These are phyloP conservation scores for Aspergillus proliferans DNA, from an alignment of 2,329 filamentous ascomycete species.

Conservation along the genomic window DNA sequence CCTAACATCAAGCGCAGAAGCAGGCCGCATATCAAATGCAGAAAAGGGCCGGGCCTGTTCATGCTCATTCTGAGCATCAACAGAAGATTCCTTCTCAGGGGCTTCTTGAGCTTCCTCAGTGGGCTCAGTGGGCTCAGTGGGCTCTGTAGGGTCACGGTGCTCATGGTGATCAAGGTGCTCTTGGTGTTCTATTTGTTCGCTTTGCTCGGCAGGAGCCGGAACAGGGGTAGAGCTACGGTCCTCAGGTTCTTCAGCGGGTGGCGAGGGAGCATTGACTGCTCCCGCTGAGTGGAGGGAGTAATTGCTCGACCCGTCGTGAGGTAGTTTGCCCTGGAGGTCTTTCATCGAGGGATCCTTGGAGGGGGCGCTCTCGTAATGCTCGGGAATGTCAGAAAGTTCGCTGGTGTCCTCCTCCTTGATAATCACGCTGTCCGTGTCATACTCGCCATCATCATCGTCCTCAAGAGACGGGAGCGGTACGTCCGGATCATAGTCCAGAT, in stretches of 20 bases:
- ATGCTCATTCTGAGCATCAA: slow-evolving; percentile 12
- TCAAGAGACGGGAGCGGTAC: slow-evolving; percentile 85
- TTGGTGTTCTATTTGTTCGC: slow-evolving; percentile 4
- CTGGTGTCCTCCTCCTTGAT: slow-evolving; percentile 61
- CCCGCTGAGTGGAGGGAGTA: slow-evolving; percentile 46
- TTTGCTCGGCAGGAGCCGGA: background rate
- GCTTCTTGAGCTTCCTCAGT: slow-evolving; percentile 21
- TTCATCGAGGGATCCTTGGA: slow-evolving; percentile 27
- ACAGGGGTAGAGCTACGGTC: background rate
- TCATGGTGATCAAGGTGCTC: slow-evolving; percentile 23
- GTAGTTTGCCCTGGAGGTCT: slow-evolving; percentile 23
- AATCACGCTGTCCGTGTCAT: slow-evolving; percentile 54
- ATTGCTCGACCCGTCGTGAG: slow-evolving; percentile 51
- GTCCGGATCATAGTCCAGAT: slow-evolving; percentile 70
- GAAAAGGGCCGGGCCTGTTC: slow-evolving; percentile 28
- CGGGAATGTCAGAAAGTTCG: slow-evolving; percentile 61
- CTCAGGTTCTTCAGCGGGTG: background rate
- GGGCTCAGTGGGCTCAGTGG: slow-evolving; percentile 24
- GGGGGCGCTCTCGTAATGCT: slow-evolving; percentile 53
- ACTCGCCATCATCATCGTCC: slow-evolving; percentile 58
- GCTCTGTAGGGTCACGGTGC: slow-evolving; percentile 20
- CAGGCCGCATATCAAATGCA: slow-evolving; percentile 26
- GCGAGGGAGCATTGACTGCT: slow-evolving; percentile 9
- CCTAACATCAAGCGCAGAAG: slow-evolving; percentile 32
- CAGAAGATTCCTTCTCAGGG: slow-evolving; percentile 28